Conservation (phyloP, 192 early-diverging fungal genomes). For the Coemansia erecta region DNA sequence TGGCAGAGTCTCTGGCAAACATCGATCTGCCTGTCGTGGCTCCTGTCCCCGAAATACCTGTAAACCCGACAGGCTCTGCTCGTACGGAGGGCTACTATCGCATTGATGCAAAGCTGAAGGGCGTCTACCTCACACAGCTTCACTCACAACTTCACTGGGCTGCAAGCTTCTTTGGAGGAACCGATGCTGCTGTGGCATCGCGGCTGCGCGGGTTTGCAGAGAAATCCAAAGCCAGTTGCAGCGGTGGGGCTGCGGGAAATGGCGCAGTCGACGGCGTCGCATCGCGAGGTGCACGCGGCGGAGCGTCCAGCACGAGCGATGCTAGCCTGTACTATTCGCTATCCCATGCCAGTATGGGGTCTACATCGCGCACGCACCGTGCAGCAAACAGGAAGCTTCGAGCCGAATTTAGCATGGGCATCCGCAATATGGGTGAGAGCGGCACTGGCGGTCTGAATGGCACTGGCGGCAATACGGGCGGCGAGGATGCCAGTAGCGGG, state of each 20-base stretch:
- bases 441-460: constrained; percentile 10
- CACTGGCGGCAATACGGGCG: constrained; percentile 19
- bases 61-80: constrained; percentile 71
- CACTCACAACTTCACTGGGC: constrained; percentile 52
- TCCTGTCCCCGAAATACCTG: constrained; percentile 22
- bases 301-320: constrained; percentile 17
- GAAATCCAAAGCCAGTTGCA: constrained; percentile 4
- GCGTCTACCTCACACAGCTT: constrained; percentile 59
- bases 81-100: constrained; percentile 78
- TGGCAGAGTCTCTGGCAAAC: constrained; percentile 5
- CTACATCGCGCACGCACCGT: constrained; percentile 66
- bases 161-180: constrained; percentile 52
- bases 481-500: neutral
- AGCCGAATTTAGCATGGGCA: constrained; percentile 59
- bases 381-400: constrained; percentile 63
- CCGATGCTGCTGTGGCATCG: constrained; percentile 43
- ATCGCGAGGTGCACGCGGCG: constrained; percentile 8
- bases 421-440: constrained; percentile 53
- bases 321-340: constrained; percentile 39
- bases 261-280: constrained; percentile 9
- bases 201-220: constrained; percentile 44
- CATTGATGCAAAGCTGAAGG: constrained; percentile 67
- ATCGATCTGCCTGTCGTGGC: neutral
- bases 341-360: constrained; percentile 37
- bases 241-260: constrained; percentile 26